Base-by-base conservation (phyloP, 441 rosid species). In the Erodium trifolium region DNA sequence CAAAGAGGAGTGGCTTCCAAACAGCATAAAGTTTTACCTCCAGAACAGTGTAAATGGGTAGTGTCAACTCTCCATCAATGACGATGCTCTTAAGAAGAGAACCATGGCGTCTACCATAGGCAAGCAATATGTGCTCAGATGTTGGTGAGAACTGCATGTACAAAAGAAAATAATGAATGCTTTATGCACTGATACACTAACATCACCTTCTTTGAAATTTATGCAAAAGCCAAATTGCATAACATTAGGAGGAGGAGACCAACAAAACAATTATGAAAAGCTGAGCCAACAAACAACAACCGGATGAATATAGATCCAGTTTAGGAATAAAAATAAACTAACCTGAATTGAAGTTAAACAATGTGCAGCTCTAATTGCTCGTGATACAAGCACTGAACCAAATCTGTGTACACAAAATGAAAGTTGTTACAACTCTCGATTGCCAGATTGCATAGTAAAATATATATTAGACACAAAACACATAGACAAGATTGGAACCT, bases 331-430 rank as follows among this genome's bases (percentile, higher is more conserved):
- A 74, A 57, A 27, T n/a, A 31, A 1, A 73, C 89, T 65, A 59
- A 88, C 98, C 97, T 93, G 98, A 63, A 93, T 93, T 31, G 97
- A 93, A 69, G 98, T 93, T 80, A 90, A 83, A 78, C 96, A 93
- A 74, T 90, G 97, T 19, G 96, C 96, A 79, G 97, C 97, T 83
- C 93, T 83, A 63, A 90, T 83, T 27, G 88, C 89, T 37, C 92
- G 83, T 49, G 98, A 90, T 75, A 80, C 88, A 65, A 90, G 98
- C 74, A 90, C 96, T 12, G 74, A 75, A 73, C 93, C 97, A 78
- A 90, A 93, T 45, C 97, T 90, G 82, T 49, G 76, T 12, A 66
- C 70, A 78, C 9, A 69, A 23, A 77, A 71, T 43, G 60, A 66
- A 64, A 68, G 69, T 34, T 2, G 9, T 1, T 63, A 55, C 43